phyloP scores from a whole-genome alignment of 2,329 filamentous ascomycete species.

The Paecilomyces sp. region DNA sequence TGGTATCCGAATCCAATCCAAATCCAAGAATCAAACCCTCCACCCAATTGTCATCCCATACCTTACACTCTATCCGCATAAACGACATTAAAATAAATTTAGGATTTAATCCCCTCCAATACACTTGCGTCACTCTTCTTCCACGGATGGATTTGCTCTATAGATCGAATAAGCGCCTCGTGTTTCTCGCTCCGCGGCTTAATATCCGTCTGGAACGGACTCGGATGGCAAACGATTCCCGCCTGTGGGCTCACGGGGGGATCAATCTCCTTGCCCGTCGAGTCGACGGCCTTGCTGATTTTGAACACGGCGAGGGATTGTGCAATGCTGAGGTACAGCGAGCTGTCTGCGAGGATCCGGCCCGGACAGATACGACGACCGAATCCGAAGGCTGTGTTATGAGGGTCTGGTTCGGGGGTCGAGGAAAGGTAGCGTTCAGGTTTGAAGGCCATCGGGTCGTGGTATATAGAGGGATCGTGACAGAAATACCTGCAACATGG shows the following conservation, averaged over 20 bases:
- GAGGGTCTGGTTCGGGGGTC: conserved; percentile 31
- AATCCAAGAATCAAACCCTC: background rate
- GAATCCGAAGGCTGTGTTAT: conserved; percentile 28
- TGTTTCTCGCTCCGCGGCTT: conserved; percentile 26
- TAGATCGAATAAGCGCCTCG: conserved; percentile 22
- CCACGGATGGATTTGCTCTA: conserved; percentile 32
- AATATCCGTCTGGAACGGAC: conserved; percentile 26
- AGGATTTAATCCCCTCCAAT: background rate
- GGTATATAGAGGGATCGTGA: conserved; percentile 31
- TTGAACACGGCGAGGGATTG: conserved; percentile 43
- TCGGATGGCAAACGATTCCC: conserved; percentile 29
- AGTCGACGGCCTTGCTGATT: conserved; percentile 27
- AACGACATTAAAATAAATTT: background rate
- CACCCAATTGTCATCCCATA: background rate
- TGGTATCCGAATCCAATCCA: background rate
- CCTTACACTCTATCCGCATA: background rate
- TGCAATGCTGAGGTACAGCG: conserved; percentile 34
- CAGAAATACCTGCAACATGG: conserved; percentile 28
- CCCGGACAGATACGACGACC: conserved; percentile 39
- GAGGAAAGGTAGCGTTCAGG: conserved; percentile 37
- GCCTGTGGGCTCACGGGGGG: conserved; percentile 28
- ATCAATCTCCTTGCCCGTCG: conserved; percentile 32
- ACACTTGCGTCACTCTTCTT: conserved; percentile 29
- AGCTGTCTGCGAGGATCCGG: conserved; percentile 34
- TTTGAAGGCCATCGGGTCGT: conserved; percentile 31